Base-by-base conservation (phyloP, 2,329 filamentous ascomycete species). In the Neopestalotiopsis rosae region DNA sequence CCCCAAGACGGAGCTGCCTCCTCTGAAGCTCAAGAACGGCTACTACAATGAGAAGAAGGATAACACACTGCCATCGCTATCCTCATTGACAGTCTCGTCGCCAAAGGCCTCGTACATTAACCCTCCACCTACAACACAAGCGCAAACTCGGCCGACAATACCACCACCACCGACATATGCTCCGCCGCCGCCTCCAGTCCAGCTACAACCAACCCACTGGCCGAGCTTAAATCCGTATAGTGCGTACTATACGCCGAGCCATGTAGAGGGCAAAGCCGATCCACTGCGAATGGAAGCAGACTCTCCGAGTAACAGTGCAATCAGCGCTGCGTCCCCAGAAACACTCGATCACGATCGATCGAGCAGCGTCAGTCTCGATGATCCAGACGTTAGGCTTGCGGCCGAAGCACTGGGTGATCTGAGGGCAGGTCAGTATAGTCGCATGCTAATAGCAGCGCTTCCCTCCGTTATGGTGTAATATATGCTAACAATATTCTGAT, bases 331-430 rank as follows among this genome's bases (percentile, higher is more conserved):
- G 7, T 87, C 86, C 3, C 83, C 86, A 13, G 85, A 86, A 66
- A 78, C 78, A n/a, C 79, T 82, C 49, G 74, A 79, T 14, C 83
- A 84, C 71, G 82, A 81, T 3, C 79, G 85, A 63, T 80, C 84
- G 5, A 81, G 81, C 68, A 89, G 85, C 69, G 85, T 90, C 62
- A 89, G 82, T 69, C 78, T 92, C 34, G 90, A 92, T 74, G 90
- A 92, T 72, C 89, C 90, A 2, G 89, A 91, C 74, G 90, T 92
- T 45, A 86, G 89, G 57, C 83, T 91, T 73, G 92, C 92, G 30
- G 92, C 92, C 38, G 91, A 94, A 79, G 92, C 92, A 7, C 82
- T 95, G 14, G 92, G 92, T 63, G 91, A 93, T 73, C 84, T 95
- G 70, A 87, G 90, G 80, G 90, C 92, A 74, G 91, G 92, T 94